Base-by-base conservation (phyloP, 768 basidiomycete species). In the Trametes cubensis region DNA sequence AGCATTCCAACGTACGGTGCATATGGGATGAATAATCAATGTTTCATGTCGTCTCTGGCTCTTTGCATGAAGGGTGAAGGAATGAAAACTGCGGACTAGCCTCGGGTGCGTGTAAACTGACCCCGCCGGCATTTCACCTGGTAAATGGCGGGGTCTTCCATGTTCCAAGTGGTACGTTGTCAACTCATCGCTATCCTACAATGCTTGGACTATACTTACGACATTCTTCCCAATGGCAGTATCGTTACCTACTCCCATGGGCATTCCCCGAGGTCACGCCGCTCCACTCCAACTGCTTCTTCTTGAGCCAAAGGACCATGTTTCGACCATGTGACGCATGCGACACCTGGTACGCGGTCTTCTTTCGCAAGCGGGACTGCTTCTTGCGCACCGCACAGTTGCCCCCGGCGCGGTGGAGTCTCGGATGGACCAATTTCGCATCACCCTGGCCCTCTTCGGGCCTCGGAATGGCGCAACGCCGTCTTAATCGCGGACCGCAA, bases 361-460 rank as follows among this genome's bases (percentile, higher is more conserved):
- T 58, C 26, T 30, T 26, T 58, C 34, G 28, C 46, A n/a, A 25
- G 48, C 25, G 15, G 15, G 42, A 28, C 20, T 13, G 30, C 51
- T 53, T 47, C 56, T 42, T 39, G 21, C 45, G 34, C 21, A 40
- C 28, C 21, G 50, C 56, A 20, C 10, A 34, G 34, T 34, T 10
- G 2, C 34, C 34, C 5, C 57, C 56, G 56, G 56, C 23, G 57
- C 62, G 62, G 62, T 8, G 47, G 45, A 58, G 55, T 50, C 30
- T 63, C 62, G 62, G 62, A 26, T 52, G 57, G 62, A 63, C 56
- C 52, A 48, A 54, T 58, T 17, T 53, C 56, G 57, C 57, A 59
- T 45, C 51, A 55, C 30, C 56, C 51, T 58, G 62, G 55, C 46
- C 62, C 10, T 20, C 20, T 26, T 13, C 48, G 18, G 49, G 57